Conservation (phyloP, 306 rosid species). For the Fragaria vesca region DNA sequence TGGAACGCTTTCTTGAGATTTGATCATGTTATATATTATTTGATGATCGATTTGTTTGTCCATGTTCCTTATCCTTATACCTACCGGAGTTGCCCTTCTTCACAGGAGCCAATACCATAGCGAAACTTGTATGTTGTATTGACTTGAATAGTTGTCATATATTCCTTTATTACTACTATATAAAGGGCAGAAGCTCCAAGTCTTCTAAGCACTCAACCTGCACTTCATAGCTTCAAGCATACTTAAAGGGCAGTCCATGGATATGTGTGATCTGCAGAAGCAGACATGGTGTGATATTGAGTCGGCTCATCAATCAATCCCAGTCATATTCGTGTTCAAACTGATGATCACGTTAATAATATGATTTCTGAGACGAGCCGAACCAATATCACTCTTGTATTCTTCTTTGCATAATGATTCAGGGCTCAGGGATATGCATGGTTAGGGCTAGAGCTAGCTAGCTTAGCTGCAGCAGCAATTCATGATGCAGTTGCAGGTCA, state of each 20-base stretch:
- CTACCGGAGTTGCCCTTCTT: background rate
- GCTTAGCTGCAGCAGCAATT: too few relatives aligned
- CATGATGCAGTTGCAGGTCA: too few relatives aligned
- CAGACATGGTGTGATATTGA: constrained; percentile 68
- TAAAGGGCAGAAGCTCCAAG: background rate
- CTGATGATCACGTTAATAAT: too few relatives aligned
- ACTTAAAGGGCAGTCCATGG: background rate
- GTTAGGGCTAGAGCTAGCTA: too few relatives aligned
- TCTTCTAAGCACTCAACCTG: background rate
- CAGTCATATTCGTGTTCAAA: background rate
- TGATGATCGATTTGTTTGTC: background rate
- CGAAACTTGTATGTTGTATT: background rate
- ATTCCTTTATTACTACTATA: background rate
- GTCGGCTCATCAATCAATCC: constrained; percentile 44
- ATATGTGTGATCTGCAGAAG: constrained; percentile 37
- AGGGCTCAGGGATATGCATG: too few relatives aligned
- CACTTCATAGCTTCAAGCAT: background rate
- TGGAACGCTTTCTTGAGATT: background rate
- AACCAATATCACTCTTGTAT: constrained; percentile 81
- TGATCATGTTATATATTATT: constrained; percentile 7
- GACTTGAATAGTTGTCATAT: background rate
- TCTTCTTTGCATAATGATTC: constrained; percentile 37
- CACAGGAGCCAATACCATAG: background rate
- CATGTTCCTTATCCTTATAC: constrained; percentile 14
- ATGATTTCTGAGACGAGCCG: constrained; percentile 46